Conservation (phyloP, 1,139 yeast species). For the Sugiyamaella neomexicana region DNA sequence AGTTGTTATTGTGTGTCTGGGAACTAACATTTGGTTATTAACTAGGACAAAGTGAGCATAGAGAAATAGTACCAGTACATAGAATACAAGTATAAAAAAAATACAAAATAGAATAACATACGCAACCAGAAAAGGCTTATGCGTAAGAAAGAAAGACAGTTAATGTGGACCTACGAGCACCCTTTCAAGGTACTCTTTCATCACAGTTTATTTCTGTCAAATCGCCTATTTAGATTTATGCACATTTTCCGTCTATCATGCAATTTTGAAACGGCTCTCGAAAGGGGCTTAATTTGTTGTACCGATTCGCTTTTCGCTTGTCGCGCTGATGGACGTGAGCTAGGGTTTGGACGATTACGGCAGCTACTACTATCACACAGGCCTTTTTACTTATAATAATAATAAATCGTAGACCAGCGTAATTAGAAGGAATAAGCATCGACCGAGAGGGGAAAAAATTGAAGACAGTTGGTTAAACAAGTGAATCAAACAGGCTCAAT, state of each 20-base stretch:
- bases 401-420: too few relatives aligned
- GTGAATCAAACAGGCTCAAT: too few relatives aligned
- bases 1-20: slow-evolving; percentile 76
- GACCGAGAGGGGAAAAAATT: neutral
- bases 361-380: slow-evolving; percentile 3
- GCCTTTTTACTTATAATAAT: neutral
- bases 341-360: neutral
- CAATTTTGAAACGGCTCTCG: slow-evolving; percentile 7
- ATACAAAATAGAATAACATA: neutral
- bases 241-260: slow-evolving; percentile 4
- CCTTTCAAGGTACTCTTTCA: too few relatives aligned
- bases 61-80: neutral
- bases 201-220: neutral
- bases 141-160: too few relatives aligned
- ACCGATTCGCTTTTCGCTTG: slow-evolving; percentile 13
- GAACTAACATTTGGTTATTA: slow-evolving; percentile 57
- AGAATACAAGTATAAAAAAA: neutral
- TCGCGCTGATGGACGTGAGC: neutral
- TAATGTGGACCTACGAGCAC: too few relatives aligned
- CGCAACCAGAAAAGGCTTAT: too few relatives aligned
- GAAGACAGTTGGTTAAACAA: too few relatives aligned
- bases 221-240: slow-evolving; percentile 5
- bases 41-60: slow-evolving; percentile 2
- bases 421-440: slow-evolving; percentile 5
- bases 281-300: neutral